Evolutionary conservation across 768 basidiomycete species (phyloP), one percentile per base, ranked within the genome.

Genomic region (Termitomyces bulborhizus): DNA sequence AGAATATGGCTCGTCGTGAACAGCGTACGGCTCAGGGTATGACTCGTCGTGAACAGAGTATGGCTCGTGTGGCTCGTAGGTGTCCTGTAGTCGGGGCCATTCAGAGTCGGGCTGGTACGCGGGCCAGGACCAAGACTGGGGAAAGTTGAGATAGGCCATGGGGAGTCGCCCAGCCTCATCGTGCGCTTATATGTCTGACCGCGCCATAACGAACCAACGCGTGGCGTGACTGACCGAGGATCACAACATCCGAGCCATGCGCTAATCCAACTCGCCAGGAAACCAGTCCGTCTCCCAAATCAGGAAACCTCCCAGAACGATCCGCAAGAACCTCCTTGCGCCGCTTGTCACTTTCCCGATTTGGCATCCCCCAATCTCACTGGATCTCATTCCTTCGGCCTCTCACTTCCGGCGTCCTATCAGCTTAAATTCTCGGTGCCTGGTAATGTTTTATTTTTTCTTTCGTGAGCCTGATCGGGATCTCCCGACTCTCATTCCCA

Each of bases 161-260:
- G 53, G 9, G 37, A 27, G 13, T 1, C 3, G 15, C 7, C 32
- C 12, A 3, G 6, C 36, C 15, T 3, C 47, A 55, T 54, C 55
- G 51, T 64, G 58, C 57, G 34, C 32, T 59, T 59, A 55, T 58
- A 59, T 56, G 54, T 59, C 27, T 29, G 41, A 50, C 37, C 37
- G 48, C 48, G 48, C 48, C 26, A 49, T 1, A 48, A n/a, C 31
- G 44, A 44, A 46, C 11, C 31, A 31, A 34, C 47, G 48, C 36
- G 36, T 49, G 47, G 21, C 47, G 47, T 36, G 21, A 21, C 21
- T 21, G 21, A 71, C 70, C 71, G 71, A 71, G 71, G 70, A 72
- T 70, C 70, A 71, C 21, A 21, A 21, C 21, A 21, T 21, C 21
- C 21, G 21, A 31, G 29, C 29, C 29, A 31, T 31, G 29, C 29